Conservation (phyloP, 768 basidiomycete genomes). For the Lentinula lateritia region DNA sequence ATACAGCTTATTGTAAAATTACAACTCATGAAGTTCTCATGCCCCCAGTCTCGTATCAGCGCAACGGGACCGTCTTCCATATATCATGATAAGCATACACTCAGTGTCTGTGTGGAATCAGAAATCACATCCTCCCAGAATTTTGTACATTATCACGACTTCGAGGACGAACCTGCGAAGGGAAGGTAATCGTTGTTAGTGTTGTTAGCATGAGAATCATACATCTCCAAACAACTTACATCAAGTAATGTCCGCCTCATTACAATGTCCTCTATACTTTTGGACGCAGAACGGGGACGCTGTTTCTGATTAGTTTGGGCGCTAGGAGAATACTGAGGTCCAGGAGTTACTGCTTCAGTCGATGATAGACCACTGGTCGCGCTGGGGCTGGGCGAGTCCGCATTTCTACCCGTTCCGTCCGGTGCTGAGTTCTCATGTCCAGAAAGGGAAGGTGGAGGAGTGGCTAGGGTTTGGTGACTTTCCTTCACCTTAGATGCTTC, state of each 20-base stretch:
- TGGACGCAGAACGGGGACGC: conserved; percentile 5
- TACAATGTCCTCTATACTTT: conserved; percentile 10
- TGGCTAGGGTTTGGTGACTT: conserved; percentile 26
- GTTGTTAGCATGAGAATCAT: background rate
- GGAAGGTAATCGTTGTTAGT: background rate
- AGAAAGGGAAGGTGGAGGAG: conserved; percentile 37
- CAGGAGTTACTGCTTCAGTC: background rate
- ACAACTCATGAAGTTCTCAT: too few relatives aligned
- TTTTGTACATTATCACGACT: conserved; percentile 2
- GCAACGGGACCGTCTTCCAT: too few relatives aligned
- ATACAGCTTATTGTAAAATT: background rate
- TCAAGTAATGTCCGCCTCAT: conserved; percentile 15
- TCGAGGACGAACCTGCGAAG: conserved; percentile 11
- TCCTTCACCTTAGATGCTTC: background rate
- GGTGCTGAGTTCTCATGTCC: conserved; percentile 14
- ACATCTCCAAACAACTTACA: conserved; percentile 6
- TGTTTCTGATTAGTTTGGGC: background rate
- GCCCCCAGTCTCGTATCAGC: too few relatives aligned
- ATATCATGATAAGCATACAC: background rate
- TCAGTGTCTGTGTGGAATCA: background rate
- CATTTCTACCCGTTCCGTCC: background rate
- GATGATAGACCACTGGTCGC: background rate
- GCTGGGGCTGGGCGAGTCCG: conserved; percentile 1
- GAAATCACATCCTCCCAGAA: background rate
- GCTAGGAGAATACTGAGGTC: background rate